Evolutionary conservation across 495 filamentous ascomycete species (phyloP).

Genomic region (Rhypophila decipiens): DNA sequence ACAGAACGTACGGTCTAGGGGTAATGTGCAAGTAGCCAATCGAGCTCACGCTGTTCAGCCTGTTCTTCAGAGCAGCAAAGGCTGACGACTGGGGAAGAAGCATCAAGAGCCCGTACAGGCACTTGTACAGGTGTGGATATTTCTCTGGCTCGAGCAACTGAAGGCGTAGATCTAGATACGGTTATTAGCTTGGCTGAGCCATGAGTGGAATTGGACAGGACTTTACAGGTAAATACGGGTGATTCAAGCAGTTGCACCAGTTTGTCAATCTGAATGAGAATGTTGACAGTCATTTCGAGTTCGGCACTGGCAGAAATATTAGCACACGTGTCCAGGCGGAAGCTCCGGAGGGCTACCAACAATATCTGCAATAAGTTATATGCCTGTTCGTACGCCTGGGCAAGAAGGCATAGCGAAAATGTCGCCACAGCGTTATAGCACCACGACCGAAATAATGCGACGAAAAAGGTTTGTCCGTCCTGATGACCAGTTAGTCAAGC

Average conservation of each 20-base stretch:
- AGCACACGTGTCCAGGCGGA: conserved; percentile 1
- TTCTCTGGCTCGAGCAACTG: conserved; percentile 97
- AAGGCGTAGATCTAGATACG: conserved; percentile 69
- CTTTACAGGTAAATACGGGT: conserved; percentile 92
- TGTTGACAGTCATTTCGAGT: conserved; percentile 97
- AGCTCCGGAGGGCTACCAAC: conserved; percentile 45
- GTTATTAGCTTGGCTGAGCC: not conserved
- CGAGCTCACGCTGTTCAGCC: conserved; percentile 90
- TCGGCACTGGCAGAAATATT: conserved; percentile 59
- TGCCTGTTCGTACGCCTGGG: conserved; percentile 97
- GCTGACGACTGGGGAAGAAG: conserved; percentile 94
- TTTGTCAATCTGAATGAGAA: conserved; percentile 98
- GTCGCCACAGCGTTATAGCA: conserved; percentile 98
- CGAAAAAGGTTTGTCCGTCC: conserved; percentile 94
- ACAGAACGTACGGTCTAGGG: conserved; percentile 65
- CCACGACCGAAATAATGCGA: conserved; percentile 91
- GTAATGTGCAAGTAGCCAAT: conserved; percentile 90
- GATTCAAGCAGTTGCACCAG: conserved; percentile 96
- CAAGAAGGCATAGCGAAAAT: conserved; percentile 90
- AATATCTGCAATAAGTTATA: conserved; percentile 96
- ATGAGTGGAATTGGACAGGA: not conserved
- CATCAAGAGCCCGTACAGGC: conserved; percentile 96
- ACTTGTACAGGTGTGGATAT: conserved; percentile 96
- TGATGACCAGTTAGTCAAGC: conserved; percentile 28
- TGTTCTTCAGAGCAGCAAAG: conserved; percentile 94